Evolutionary conservation across 2,329 filamentous ascomycete genomes (phyloP).

Genomic region (Pseudopithomyces maydicus): DNA sequence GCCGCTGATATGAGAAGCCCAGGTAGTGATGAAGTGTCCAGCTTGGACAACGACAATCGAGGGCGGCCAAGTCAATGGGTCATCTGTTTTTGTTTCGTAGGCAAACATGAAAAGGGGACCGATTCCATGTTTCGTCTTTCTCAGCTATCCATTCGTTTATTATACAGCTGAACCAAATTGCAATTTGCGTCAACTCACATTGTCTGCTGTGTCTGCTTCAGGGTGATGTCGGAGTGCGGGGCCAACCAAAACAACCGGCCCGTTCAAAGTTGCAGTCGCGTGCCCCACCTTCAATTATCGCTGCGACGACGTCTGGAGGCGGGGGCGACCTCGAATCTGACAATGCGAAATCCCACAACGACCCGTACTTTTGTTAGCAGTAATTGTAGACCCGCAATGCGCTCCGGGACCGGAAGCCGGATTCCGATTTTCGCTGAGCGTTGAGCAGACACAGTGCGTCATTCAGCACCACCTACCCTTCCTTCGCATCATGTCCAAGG

Average conservation of each 20-base stretch:
- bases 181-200: conserved; percentile 7
- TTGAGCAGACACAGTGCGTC: background rate
- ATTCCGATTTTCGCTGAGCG: conserved; percentile 4
- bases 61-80: conserved; percentile 20
- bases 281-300: background rate
- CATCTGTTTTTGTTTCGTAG: conserved; percentile 30
- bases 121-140: conserved; percentile 29
- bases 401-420: background rate
- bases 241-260: background rate
- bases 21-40: background rate
- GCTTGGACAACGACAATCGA: background rate
- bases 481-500: conserved; percentile 8
- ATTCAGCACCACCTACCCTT: background rate
- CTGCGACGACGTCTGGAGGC: background rate
- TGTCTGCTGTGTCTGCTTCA: background rate
- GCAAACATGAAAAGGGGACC: conserved; percentile 27
- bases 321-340: background rate
- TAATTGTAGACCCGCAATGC: conserved; percentile 7
- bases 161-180: conserved; percentile 31
- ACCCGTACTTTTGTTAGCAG: background rate
- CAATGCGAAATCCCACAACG: background rate
- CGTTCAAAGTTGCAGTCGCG: background rate
- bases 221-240: conserved; percentile 4
- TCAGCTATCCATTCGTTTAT: conserved; percentile 37
- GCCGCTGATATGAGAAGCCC: background rate